Base-by-base conservation (phyloP, 371 early-diverging fungal species). In the Quaeritorhiza haematococci region DNA sequence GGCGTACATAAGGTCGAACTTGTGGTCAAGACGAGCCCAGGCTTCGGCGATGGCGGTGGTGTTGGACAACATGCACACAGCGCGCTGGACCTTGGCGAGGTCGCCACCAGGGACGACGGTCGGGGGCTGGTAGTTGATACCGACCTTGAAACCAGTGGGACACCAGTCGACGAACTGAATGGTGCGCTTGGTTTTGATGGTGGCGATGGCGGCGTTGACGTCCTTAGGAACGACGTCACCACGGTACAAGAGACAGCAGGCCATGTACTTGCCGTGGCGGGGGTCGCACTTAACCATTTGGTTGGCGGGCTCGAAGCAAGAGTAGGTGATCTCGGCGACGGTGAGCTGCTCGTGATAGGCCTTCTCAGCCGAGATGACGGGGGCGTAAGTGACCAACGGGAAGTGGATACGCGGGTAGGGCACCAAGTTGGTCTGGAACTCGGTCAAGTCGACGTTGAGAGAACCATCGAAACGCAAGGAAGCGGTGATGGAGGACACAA, bases 401-500 rank as follows among this genome's bases (percentile, higher is more conserved):
- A 95, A 95, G 84, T 96, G 92, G 74, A 93, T 90, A 75, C 93
- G 90, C 57, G 95, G 98, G 78, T 92, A 97, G 29, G 98, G 98
- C 26, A 97, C 95, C 75, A 97, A 80, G 79, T 97, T 97, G 61
- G 96, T 94, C 75, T 94, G 94, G 85, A 95, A 94, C 78, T 97
- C 13, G 59, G 86, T 92, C 73, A 97, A 73, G 73, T 97, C 98
- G 29, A 95, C 96, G 75, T 97, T 97, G 64, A 97, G 81, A 33
- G 90, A 87, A 52, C 98, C 98, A 59, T 91, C 91, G 79, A 99
- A 99, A 72, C 99, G 92, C 55, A 99, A 85, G 42, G 99, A 96
- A 30, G 98, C 96, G 53, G 99, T 99, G 83, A 99, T 97, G 61
- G 98, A 98, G 45, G 98, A 98, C 44, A 98, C 98, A 45, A 98